Evolutionary conservation across 352 stramenopile species (phyloP), one percentile per base, ranked within the genome.

Genomic region (Phytophthora podocarpi): DNA sequence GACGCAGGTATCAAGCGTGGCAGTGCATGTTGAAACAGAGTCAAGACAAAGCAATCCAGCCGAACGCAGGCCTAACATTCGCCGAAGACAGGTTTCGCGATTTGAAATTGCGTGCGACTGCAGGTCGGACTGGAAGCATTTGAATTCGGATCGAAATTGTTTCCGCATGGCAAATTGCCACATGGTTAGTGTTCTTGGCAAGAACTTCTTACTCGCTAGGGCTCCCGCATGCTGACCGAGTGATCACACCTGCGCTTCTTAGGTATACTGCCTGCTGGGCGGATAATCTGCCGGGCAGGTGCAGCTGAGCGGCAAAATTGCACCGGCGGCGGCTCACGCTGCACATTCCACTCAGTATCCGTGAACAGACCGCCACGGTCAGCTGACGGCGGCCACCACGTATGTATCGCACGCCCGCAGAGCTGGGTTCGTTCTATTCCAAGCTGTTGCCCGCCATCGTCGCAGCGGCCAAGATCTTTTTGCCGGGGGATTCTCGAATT

Each of bases 31-130:
- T 59, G 12, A 53, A 26, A 31, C 4, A 23, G 21, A 63, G 41
- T 26, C 1, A 23, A 0, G 13, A 6, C 1, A 24, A 15, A 27
- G 39, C 24, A 40, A 35, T 41, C 39, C 3, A 42, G 34, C 20
- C 5, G 36, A 55, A 40, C 42, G 27, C 34, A 35, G 35, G 16
- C 36, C 15, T 45, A 35, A 35, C 12, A 39, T 49, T 15, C 11
- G n/a, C 30, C 15, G 45, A 23, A 48, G 12, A 59, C 15, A 70
- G 56, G 41, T 71, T 50, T 53, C 28, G 16, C 36, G 63, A 72
- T 72, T 67, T 72, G 63, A 59, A 67, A 55, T 59, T 37, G 47
- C 53, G 61, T 70, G 60, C 60, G 47, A 61, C 42, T 36, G 21
- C 15, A n/a, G 47, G 57, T 56, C 48, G 57, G 57, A 66, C 54